Base-by-base conservation (phyloP, 805 yeast species). In the Blastobotrys mokoenaii region DNA sequence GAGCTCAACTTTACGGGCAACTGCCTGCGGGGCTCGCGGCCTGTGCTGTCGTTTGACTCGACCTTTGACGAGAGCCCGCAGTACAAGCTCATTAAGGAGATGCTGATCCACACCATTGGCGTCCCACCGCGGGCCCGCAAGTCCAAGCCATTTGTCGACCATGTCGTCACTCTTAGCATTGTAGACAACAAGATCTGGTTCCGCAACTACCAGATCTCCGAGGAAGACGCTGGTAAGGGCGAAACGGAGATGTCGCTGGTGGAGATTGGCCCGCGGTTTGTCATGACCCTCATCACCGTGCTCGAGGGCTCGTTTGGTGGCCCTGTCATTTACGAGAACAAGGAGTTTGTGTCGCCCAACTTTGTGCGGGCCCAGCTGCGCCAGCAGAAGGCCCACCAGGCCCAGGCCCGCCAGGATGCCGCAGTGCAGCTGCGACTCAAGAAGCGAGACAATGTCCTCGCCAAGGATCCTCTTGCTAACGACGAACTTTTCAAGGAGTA, bases 281-380 rank as follows among this genome's bases (percentile, higher is more conserved):
- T 93, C 30, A 73, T 93, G 70, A 90, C 97, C 2, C 80, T 83
- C 51, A 89, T 93, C 55, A 81, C 94, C 48, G 79, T 93, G 44
- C 73, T 90, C 52, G 97, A 93, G 70, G 98, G 98, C 41, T 87
- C 97, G 1, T 93, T 93, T 58, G 90, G 96, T 46, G 98, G 98
- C 16, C 96, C 97, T 52, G 87, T 89, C 74, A 88, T 93, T 53
- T 93, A 86, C 67, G 97, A 93, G 61, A 93, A 93, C 71, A 89
- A 86, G 71, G 93, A 90, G 67, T 93, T 85, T 66, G 96, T 93
- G 40, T 85, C 96, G 49, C 98, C 98, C 53, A 93, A 93, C 72
- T 79, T 84, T 49, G 90, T 83, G 34, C 84, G 98, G 71, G 86
- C 98, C 10, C 96, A 89, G 71, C 50, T 74, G 52, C 84, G 79